These are phyloP conservation scores for Cyberlindnera sargentensis DNA, from an alignment of 805 yeast species.

Conservation along the genomic window DNA sequence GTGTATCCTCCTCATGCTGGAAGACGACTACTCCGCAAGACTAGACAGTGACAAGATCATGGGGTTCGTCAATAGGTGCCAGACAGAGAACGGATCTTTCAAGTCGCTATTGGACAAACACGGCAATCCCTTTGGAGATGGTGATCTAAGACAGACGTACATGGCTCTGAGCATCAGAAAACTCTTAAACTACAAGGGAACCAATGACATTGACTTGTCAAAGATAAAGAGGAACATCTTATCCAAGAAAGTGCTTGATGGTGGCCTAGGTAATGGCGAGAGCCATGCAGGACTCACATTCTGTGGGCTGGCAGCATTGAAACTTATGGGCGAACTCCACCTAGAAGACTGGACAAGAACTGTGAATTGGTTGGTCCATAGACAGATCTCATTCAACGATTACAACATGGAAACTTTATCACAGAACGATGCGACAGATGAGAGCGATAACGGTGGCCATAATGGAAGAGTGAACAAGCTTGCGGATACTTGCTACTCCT, in stretches of 20 bases:
- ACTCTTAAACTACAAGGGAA: constrained; percentile 29
- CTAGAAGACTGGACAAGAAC: constrained; percentile 32
- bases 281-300: constrained; percentile 84
- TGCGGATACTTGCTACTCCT: constrained; percentile 82
- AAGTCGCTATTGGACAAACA: constrained; percentile 32
- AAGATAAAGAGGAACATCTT: constrained; percentile 33
- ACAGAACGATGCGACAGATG: constrained; percentile 32
- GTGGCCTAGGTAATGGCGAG: constrained; percentile 71
- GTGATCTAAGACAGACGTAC: constrained; percentile 69
- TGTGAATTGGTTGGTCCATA: constrained; percentile 50
- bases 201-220: constrained; percentile 32
- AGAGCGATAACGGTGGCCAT: constrained; percentile 63
- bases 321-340: constrained; percentile 29
- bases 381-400: constrained; percentile 45
- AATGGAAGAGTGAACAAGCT: constrained; percentile 83
- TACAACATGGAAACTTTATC: constrained; percentile 19
- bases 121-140: constrained; percentile 43
- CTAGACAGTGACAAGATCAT: constrained; percentile 39
- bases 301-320: constrained; percentile 67
- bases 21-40: constrained; percentile 32
- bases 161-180: constrained; percentile 61
- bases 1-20: constrained; percentile 44
- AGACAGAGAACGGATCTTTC: constrained; percentile 53
- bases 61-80: constrained; percentile 54
- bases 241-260: constrained; percentile 39